Conservation (phyloP, 352 stramenopile genomes). For the Globisporangium spiculum region DNA sequence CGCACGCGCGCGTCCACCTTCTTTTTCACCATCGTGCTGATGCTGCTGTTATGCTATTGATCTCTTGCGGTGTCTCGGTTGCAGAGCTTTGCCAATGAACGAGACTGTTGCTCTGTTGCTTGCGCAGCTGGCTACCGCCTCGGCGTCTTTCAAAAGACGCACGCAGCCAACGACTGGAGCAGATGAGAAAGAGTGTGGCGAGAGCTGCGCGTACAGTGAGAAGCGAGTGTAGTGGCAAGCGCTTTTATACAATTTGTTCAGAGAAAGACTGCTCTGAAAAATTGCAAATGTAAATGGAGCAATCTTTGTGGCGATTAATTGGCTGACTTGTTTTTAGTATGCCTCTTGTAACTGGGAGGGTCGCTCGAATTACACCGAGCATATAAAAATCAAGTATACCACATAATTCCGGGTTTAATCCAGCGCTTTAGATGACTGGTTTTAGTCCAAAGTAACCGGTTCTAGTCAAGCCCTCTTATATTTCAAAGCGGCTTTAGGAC, state of each 20-base stretch:
- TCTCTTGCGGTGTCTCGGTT: not conserved
- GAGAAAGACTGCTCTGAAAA: not conserved
- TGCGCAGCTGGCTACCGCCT: not conserved
- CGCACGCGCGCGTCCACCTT: constrained; percentile 98
- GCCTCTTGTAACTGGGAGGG: too few species aligned
- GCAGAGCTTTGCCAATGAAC: not conserved
- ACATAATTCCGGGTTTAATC: not conserved
- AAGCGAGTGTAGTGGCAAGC: not conserved
- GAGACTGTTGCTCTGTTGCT: not conserved
- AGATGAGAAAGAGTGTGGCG: not conserved
- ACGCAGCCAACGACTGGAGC: not conserved
- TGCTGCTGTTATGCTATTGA: too few species aligned
- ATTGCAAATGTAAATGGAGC: not conserved
- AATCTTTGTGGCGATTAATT: not conserved
- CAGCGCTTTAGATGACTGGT: not conserved
- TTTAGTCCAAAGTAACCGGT: not conserved
- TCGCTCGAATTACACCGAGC: too few species aligned
- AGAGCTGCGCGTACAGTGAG: not conserved
- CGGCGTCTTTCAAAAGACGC: not conserved
- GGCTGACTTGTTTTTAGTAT: too few species aligned
- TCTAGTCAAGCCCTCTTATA: not conserved
- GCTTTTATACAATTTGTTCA: not conserved
- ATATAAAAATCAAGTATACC: not conserved
- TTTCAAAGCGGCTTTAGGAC: not conserved
- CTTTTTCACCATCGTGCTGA: constrained; percentile 95